Base-by-base conservation (phyloP, 495 filamentous ascomycete species). In the Penicillium diatomitis region DNA sequence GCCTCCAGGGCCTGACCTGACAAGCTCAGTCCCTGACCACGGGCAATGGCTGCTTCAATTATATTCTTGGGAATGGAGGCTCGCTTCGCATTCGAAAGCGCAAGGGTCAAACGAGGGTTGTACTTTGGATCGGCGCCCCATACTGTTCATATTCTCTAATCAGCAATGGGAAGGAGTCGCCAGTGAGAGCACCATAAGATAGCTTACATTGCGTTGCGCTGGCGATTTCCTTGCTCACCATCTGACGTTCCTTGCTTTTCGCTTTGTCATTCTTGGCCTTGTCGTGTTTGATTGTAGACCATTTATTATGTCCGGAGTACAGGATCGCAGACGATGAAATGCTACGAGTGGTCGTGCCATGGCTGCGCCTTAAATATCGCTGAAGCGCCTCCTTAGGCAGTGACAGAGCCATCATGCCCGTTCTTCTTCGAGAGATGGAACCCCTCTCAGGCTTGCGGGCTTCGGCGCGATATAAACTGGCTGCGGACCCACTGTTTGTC, bases 261-360 rank as follows among this genome's bases (percentile, higher is more conserved):
- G 60, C 67, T 61, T 69, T 70, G 68, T 96, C 90, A 52, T 80
- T 80, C 54, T 81, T 84, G 36, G 79, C 87, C 66, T 99, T 99
- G 68, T 90, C 87, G 63, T 99, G 94, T 54, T 82, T 86, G 68
- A 96, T 96, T 53, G 90, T 92, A 34, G 88, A 87, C 92, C 92
- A 99, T 62, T 85, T 82, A 63, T 81, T 95, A 67, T 96, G 88
- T 33, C 90, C 90, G 39, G 86, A 86, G 32, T 66, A 66, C 5
- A 72, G 53, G 4, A 54, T 31, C 2, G 76, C 41, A 12, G 72
- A 74, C 12, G 74, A 74, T 31, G 20, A 20, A 2, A 20, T 20
- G 20, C 20, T 20, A 20, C 20, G 20, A 20, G 20, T 20, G 20
- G 20, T 20, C 20, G 20, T 20, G 20, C 20, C 20, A 20, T 20